Percentiles rank a stretch among this genome's conserved stretches.
phyloP scores from a whole-genome alignment of 129 eudicot genomes.

The Artemisia tridentata region DNA sequence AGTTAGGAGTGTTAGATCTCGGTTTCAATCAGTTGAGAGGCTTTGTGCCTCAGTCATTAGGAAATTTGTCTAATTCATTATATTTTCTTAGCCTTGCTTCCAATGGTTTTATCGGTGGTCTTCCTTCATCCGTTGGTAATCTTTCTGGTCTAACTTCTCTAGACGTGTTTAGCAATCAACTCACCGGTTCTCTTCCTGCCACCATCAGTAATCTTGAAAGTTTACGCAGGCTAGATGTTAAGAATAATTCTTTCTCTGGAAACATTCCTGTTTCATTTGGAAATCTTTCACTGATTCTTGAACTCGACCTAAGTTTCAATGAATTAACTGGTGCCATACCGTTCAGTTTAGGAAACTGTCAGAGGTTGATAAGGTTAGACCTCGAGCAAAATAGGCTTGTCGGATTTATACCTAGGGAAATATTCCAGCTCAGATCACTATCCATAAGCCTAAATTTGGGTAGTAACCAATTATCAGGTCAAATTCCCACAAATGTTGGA shows the following conservation, averaged over 20 bases:
- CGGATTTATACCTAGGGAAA: constrained; percentile 32
- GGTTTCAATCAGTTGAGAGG: constrained; percentile 27
- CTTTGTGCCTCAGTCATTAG: constrained; percentile 25
- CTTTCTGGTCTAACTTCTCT: constrained; percentile 23
- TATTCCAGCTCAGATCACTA: constrained; percentile 24
- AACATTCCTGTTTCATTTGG: constrained; percentile 29
- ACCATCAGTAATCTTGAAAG: constrained; percentile 26
- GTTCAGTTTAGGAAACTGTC: constrained; percentile 27
- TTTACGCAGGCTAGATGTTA: constrained; percentile 21
- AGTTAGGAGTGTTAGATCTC: constrained; percentile 23
- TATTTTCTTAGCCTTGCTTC: constrained; percentile 10
- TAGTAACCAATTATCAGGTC: constrained; percentile 34
- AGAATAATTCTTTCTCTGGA: constrained; percentile 23
- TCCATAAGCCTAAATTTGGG: constrained; percentile 32
- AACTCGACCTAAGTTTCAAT: constrained; percentile 21
- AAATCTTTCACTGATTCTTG: constrained; percentile 24
- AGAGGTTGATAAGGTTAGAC: constrained; percentile 13
- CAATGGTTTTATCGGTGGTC: constrained; percentile 20
- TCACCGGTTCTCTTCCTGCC: constrained; percentile 23
- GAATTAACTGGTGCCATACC: constrained; percentile 31
- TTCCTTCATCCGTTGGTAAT: constrained; percentile 31
- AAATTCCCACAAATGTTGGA: constrained; percentile 34
- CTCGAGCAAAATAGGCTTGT: constrained; percentile 33
- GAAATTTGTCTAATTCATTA: constrained; percentile 25
- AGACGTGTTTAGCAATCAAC: constrained; percentile 25